phyloP scores from a whole-genome alignment of 2,329 filamentous ascomycete genomes.

The Clonostachys sp. region DNA sequence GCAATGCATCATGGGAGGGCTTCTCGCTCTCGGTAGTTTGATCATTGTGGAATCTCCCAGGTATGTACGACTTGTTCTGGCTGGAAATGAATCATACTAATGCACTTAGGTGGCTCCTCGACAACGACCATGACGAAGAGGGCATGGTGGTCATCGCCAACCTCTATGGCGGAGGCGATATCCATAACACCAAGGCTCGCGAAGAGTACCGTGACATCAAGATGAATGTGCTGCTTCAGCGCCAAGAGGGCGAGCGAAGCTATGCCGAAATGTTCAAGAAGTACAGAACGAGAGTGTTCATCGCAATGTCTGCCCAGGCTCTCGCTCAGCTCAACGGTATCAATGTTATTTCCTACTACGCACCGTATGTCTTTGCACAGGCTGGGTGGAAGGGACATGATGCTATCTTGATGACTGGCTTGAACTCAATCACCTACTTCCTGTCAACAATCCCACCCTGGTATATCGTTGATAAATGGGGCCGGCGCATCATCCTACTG shows the following conservation, averaged over 20 bases:
- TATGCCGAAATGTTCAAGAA: conserved; percentile 93
- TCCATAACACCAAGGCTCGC: conserved; percentile 85
- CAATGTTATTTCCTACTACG: conserved; percentile 99
- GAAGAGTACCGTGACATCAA: conserved; percentile 99
- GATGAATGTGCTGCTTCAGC: conserved; percentile 89
- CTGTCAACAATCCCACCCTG: conserved; percentile 91
- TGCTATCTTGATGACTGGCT: conserved; percentile 94
- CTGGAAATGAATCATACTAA: conserved; percentile 15
- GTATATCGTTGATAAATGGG: conserved; percentile 94
- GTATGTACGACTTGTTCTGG: conserved; percentile 38
- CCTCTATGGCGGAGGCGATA: conserved; percentile 91
- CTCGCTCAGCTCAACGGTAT: conserved; percentile 97
- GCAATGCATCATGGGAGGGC: conserved; percentile 90
- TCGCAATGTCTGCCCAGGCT: conserved; percentile 96
- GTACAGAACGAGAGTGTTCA: conserved; percentile 89
- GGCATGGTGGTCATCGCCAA: conserved; percentile 98
- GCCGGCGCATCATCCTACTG: conserved; percentile 82
- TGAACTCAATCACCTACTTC: conserved; percentile 88
- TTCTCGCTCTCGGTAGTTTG: conserved; percentile 81
- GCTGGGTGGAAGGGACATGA: conserved; percentile 91
- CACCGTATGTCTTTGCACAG: conserved; percentile 91
- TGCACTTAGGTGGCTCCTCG: conserved; percentile 78
- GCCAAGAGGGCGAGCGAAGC: conserved; percentile 89
- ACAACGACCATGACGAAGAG: conserved; percentile 97
- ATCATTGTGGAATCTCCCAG: conserved; percentile 95